Evolutionary conservation across 306 rosid genomes (phyloP), one percentile per base, ranked within the genome.

Genomic region (Vachellia pachyceras): DNA sequence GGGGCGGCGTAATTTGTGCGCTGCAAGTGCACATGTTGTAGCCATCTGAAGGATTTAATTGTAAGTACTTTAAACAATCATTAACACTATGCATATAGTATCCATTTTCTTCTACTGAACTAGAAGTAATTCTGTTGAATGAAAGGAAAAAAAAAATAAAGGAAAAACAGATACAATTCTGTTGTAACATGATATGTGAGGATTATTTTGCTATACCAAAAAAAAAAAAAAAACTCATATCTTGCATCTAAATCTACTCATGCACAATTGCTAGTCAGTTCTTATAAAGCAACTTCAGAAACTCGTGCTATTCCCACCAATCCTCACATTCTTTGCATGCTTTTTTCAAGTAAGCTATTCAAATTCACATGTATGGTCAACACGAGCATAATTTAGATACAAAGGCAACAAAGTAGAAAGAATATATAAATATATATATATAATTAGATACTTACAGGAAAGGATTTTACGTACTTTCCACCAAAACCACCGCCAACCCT

Each of bases 401-500:
- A 76, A 3, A 41, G 49, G 5, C 41, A 14, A 67, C 33, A 69
- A 77, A 58, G n/a, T 40, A 49, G 33, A 45, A 47, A 72, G 40
- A 49, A 55, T 40, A 15, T 46, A 22, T 50, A 15, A 69, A 74
- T 73, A 72, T 1, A 40, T n/a, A n/a, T 12, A 44, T 17, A 58
- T 50, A 79, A 37, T n/a, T 46, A 39, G 54, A 85, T 85, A 90
- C 98, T 90, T 83, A 95, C 97, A 78, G 89, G 6, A 52, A 87
- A 70, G 72, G 92, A 41, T 82, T 82, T 90, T 25, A 80, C 2
- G 73, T 82, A 82, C 85, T 95, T 95, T 77, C 98, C 97, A 49
- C 98, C 98, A 82, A 92, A 95, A 61, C 97, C 98, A 60, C 98
- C 97, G 23, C 97, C 98, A 58, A 90, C 97, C 86, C 97, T 87